Evolutionary conservation across 345 rosid species (phyloP).

Genomic region (Garcia nutans): DNA sequence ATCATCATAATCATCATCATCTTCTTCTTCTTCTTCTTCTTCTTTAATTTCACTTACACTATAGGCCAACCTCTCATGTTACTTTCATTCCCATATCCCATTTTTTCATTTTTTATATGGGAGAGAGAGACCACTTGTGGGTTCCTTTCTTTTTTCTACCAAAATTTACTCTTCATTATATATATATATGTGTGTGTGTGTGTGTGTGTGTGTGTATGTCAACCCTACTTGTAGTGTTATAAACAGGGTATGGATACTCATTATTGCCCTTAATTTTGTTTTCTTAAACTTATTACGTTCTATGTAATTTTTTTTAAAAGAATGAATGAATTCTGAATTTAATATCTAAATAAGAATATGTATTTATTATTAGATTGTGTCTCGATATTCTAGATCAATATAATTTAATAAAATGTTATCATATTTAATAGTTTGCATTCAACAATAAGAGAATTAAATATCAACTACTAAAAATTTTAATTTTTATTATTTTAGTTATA

Average conservation of each 20-base stretch:
- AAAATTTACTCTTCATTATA: neutral
- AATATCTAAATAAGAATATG: too few relatives aligned
- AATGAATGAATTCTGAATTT: too few relatives aligned
- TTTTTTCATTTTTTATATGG: slow-evolving; percentile 3
- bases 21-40: too few relatives aligned
- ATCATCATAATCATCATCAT: slow-evolving; percentile 13
- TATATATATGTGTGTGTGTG: too few relatives aligned
- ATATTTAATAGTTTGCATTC: too few relatives aligned
- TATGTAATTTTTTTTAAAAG: neutral
- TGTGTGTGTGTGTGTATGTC: too few relatives aligned
- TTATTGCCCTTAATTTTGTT: slow-evolving; percentile 22
- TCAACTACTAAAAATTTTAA: too few relatives aligned
- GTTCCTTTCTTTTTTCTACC: neutral
- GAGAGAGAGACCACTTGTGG: slow-evolving; percentile 30
- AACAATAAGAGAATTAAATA: too few relatives aligned
- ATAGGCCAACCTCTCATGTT: slow-evolving; percentile 31
- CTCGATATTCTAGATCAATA: too few relatives aligned
- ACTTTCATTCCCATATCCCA: slow-evolving; percentile 25
- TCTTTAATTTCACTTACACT: neutral
- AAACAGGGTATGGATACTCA: slow-evolving; percentile 16
- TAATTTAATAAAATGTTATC: too few relatives aligned
- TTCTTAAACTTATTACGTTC: neutral
- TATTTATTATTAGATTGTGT: too few relatives aligned
- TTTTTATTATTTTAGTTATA: too few relatives aligned
- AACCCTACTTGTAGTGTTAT: slow-evolving; percentile 1